Conservation (phyloP, 2,329 filamentous ascomycete genomes). For the Pseudonectria buxi region DNA sequence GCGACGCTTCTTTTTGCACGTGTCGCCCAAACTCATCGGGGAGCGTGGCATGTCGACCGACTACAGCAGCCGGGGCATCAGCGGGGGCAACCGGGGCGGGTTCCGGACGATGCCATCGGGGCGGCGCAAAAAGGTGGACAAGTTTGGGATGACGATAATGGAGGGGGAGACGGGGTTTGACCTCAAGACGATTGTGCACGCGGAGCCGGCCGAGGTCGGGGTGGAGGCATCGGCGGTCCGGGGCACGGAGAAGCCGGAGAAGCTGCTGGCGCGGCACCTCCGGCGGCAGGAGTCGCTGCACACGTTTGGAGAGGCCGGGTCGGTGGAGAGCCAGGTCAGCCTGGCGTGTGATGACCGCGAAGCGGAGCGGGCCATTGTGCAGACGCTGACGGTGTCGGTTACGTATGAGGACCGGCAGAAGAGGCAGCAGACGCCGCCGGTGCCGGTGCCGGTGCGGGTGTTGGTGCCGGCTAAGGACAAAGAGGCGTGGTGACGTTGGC, state of each 20-base stretch:
- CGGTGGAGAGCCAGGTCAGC: constrained; percentile 6
- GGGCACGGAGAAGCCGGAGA: constrained; percentile 6
- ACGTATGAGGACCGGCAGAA: constrained; percentile 13
- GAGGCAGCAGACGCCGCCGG: not conserved
- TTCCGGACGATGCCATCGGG: constrained; percentile 12
- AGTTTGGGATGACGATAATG: constrained; percentile 5
- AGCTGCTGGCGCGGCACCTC: constrained; percentile 12
- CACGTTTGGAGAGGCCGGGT: constrained; percentile 10
- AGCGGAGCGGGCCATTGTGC: constrained; percentile 14
- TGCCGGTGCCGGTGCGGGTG: not conserved
- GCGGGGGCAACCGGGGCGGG: constrained; percentile 10
- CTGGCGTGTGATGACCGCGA: constrained; percentile 12
- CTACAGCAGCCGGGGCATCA: constrained; percentile 3
- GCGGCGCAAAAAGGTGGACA: constrained; percentile 4
- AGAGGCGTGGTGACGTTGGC: not conserved
- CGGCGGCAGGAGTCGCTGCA: constrained; percentile 17
- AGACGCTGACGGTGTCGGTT: constrained; percentile 20
- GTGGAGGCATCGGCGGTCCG: constrained; percentile 7
- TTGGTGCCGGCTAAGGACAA: not conserved
- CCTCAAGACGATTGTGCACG: constrained; percentile 15
- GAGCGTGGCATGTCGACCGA: constrained; percentile 10
- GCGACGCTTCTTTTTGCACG: constrained; percentile 28
- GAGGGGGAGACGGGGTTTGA: constrained; percentile 12
- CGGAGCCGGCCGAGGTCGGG: constrained; percentile 12
- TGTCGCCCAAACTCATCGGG: constrained; percentile 19